Conservation (phyloP, 1,139 yeast genomes). For the Debaryomyces robertsiae region DNA sequence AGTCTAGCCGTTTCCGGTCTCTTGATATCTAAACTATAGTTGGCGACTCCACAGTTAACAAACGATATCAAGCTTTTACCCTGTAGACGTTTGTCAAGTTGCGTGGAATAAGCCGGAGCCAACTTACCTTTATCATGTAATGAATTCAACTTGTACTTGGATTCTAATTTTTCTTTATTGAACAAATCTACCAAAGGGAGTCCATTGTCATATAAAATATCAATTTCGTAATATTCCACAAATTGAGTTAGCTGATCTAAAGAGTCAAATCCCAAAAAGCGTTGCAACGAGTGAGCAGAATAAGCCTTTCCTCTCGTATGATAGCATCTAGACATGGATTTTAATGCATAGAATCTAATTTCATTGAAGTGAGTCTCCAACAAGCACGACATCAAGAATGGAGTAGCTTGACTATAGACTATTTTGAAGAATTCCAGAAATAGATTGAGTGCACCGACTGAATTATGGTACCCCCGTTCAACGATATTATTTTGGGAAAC, state of each 20-base stretch:
- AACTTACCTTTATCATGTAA: conserved; percentile 49
- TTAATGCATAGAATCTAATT: conserved; percentile 73
- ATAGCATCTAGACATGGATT: conserved; percentile 64
- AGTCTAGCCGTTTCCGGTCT: conserved; percentile 8
- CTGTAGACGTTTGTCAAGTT: conserved; percentile 52
- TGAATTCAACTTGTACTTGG: conserved; percentile 47
- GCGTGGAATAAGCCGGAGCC: conserved; percentile 58
- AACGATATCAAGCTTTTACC: conserved; percentile 31
- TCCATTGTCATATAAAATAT: conserved; percentile 40
- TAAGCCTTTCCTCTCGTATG: conserved; percentile 75
- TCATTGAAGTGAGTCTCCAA: conserved; percentile 82
- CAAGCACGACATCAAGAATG: conserved; percentile 72
- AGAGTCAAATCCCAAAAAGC: conserved; percentile 67
- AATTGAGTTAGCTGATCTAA: conserved; percentile 55
- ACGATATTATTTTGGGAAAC: conserved; percentile 64
- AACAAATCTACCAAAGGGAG: conserved; percentile 56
- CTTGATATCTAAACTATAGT: conserved; percentile 26
- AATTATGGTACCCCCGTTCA: conserved; percentile 57
- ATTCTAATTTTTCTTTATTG: conserved; percentile 48
- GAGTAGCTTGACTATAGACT: conserved; percentile 52
- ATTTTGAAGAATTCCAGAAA: conserved; percentile 67
- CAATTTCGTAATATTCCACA: conserved; percentile 66
- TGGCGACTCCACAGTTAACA: conserved; percentile 44
- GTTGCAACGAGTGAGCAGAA: conserved; percentile 46
- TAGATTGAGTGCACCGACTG: conserved; percentile 64